A percentile compares a stretch with the other conserved stretches of the same genome.
Evolutionary conservation across 371 early-diverging fungal genomes (phyloP).

Genomic region (Mucor mucedo): DNA sequence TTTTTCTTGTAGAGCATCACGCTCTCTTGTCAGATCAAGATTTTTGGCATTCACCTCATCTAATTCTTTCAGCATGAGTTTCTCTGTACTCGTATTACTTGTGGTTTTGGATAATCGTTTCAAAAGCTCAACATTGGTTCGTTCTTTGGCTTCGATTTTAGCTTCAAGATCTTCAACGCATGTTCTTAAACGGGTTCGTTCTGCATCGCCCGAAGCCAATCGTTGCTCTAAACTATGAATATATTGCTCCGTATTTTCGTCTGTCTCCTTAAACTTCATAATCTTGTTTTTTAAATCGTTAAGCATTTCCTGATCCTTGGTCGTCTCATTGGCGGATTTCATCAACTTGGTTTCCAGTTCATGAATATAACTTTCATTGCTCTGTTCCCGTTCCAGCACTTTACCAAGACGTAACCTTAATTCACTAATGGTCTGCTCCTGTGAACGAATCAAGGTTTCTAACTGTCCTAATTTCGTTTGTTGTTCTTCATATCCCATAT

Average conservation of each 20-base stretch:
- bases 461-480: conserved; percentile 40
- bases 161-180: conserved; percentile 28
- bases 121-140: conserved; percentile 23
- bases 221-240: conserved; percentile 39
- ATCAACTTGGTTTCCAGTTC: conserved; percentile 52
- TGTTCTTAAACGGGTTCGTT: conserved; percentile 18
- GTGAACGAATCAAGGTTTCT: conserved; percentile 34
- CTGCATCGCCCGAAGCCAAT: conserved; percentile 28
- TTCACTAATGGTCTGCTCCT: conserved; percentile 32
- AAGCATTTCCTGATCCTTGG: conserved; percentile 38
- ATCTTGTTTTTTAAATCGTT: conserved; percentile 35
- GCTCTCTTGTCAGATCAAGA: conserved; percentile 27
- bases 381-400: conserved; percentile 38
- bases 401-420: conserved; percentile 22
- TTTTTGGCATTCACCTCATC: conserved; percentile 34
- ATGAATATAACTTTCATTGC: conserved; percentile 42
- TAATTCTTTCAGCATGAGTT: conserved; percentile 39
- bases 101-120: conserved; percentile 23
- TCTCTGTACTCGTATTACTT: conserved; percentile 17
- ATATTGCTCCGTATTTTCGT: conserved; percentile 45
- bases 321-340: conserved; percentile 29
- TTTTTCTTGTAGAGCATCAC: conserved; percentile 31
- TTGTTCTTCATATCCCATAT: conserved; percentile 56
- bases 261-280: conserved; percentile 40
- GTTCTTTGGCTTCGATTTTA: conserved; percentile 29